A percentile compares a stretch with the other conserved stretches of the same genome.
These are phyloP conservation scores for Chaetomium strumarium DNA, from an alignment of 2,329 filamentous ascomycete species.

Conservation along the genomic window DNA sequence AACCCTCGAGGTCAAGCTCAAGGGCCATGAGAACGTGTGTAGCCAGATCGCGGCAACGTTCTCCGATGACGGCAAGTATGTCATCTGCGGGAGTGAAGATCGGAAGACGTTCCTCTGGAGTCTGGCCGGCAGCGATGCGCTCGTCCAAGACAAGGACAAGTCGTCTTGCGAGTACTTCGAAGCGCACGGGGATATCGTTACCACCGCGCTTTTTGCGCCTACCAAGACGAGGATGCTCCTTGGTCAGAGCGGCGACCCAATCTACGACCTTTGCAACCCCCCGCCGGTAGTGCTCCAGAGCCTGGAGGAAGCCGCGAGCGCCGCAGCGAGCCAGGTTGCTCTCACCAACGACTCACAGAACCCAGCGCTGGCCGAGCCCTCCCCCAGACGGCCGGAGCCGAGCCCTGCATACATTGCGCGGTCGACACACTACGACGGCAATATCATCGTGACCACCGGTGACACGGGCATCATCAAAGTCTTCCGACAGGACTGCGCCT, in stretches of 20 bases:
- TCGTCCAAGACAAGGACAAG: conserved; percentile 73
- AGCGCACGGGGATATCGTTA: conserved; percentile 82
- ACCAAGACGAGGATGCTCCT: conserved; percentile 70
- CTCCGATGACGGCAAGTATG: conserved; percentile 77
- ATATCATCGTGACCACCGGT: conserved; percentile 90
- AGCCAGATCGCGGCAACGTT: conserved; percentile 89
- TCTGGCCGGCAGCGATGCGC: conserved; percentile 50
- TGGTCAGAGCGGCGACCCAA: conserved; percentile 75
- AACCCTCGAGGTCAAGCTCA: conserved; percentile 79
- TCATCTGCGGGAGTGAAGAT: conserved; percentile 92
- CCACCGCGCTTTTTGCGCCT: conserved; percentile 81
- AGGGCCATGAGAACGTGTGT: conserved; percentile 81
- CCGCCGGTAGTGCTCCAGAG: conserved; percentile 80
- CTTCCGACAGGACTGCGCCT: conserved; percentile 91
- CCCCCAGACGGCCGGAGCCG: conserved; percentile 50
- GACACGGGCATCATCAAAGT: conserved; percentile 86
- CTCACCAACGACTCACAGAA: conserved; percentile 33
- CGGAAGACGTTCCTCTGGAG: conserved; percentile 88
- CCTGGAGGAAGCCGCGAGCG: conserved; percentile 51
- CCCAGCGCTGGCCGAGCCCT: conserved; percentile 23
- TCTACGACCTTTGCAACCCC: conserved; percentile 96
- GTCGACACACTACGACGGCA: conserved; percentile 69
- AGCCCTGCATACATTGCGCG: conserved; percentile 73
- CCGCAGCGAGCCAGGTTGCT: conserved; percentile 36
- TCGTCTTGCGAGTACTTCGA: conserved; percentile 84